Base-by-base conservation (phyloP, 164 flowering plant genomes). In the Vitis cinerea region DNA sequence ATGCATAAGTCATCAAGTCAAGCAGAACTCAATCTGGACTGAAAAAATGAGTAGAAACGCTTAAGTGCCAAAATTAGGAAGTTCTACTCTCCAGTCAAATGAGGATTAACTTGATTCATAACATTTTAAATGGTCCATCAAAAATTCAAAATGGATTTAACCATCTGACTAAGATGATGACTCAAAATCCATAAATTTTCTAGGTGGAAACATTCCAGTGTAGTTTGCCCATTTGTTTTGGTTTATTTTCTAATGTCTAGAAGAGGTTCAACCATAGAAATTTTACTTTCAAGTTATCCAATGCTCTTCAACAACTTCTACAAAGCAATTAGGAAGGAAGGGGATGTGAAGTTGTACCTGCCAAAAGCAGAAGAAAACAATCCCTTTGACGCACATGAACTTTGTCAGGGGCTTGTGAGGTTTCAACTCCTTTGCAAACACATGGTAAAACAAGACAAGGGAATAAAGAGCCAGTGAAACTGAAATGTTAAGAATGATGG, bases 351-450 rank as follows among this genome's bases (percentile, higher is more conserved):
- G 10, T 37, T 9, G 66, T 83, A 91, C 99, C 99, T 95, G 99
- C 99, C 99, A 95, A 72, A 93, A 95, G 90, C 97, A 87, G 81
- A 95, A 91, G 88, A 95, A 95, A 65, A 95, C 98, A 63, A 93
- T 88, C 53, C 99, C 98, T 79, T 90, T 93, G 80, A 93, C 82
- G 86, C 99, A 95, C 83, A 93, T 51, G 82, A 95, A 95, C 86
- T 96, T 96, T 31, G 98, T 72, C 9, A 96, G 86, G 31, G 99
- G 99, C 68, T 89, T 89, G 75, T 96, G 99, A 10, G 99, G 98
- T 72, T 78, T 85, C 81, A 96, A 72, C 75, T 96, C 99, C 76
- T 93, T 96, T 14, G 90, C 93, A 76, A 96, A 96, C 4, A 91
- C 91, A 74, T 93, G 98, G 79, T 93, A 93, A 69, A 95, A 95